A percentile compares a stretch with the other conserved stretches of the same genome.
Conservation (phyloP, 345 rosid species). For the Lumnitzera littorea region DNA sequence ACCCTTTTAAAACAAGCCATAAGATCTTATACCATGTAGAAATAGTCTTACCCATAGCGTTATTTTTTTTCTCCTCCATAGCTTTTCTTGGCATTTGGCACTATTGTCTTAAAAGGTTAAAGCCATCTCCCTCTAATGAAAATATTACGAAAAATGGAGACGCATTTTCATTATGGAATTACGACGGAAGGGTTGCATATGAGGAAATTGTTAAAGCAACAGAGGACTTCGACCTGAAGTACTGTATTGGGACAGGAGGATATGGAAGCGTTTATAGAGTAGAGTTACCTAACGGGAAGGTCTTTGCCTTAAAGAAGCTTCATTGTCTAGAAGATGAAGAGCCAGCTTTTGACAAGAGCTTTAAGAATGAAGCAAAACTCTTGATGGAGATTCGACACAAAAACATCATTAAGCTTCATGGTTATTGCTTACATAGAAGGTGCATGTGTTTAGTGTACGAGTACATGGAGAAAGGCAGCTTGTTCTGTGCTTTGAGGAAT, state of each 20-base stretch:
- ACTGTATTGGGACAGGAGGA: constrained; percentile 24
- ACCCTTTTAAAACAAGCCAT: no score
- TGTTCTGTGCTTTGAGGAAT: neutral
- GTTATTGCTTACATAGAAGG: neutral
- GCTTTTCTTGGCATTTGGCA: neutral
- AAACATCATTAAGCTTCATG: constrained; percentile 9
- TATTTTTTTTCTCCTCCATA: neutral
- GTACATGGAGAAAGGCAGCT: constrained; percentile 9
- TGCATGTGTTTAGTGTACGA: constrained; percentile 9
- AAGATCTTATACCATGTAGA: no score
- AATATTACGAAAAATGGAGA: neutral
- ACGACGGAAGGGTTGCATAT: constrained; percentile 16
- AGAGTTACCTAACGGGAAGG: neutral
- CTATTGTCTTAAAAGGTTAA: neutral
- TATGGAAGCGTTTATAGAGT: constrained; percentile 23
- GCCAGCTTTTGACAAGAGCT: neutral
- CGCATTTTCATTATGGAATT: constrained; percentile 6
- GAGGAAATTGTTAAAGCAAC: constrained; percentile 17
- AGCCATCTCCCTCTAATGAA: no score
- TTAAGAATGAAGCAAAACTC: constrained; percentile 1
- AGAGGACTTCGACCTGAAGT: constrained; percentile 10
- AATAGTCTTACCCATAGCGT: rapidly evolving
- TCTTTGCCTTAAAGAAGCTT: constrained; percentile 17
- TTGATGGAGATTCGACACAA: constrained; percentile 5
- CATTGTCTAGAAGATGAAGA: neutral